Evolutionary conservation across 208 protist species (phyloP), one percentile per base, ranked within the genome.

Genomic region (Leishmania amazonensis): DNA sequence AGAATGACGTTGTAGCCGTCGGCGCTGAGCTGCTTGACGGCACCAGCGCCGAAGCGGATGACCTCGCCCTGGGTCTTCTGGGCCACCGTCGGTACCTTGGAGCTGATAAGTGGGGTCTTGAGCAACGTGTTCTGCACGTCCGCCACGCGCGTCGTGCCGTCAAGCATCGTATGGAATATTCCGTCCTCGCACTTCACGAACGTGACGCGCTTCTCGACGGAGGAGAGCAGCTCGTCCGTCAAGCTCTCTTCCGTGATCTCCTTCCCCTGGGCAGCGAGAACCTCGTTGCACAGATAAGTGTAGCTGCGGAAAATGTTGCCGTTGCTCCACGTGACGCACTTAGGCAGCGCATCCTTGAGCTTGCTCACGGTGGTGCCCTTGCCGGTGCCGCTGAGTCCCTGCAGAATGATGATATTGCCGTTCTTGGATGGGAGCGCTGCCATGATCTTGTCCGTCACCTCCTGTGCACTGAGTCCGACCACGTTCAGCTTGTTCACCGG

Each of bases 231-330:
- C 68, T 93, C 88, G 24, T 89, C 85, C 0, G 92, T 94, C 57
- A 97, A 87, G 45, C 75, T 88, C 45, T 90, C 92, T 1, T 70
- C 80, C 31, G 73, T 83, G 35, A 98, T 76, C 28, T 85, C 79
- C 67, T 89, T 91, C 5, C 91, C 89, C n/a, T 91, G 51, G 40
- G 75, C 76, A 31, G 64, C n/a, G 38, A 96, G 84, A n/a, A 86
- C 73, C 80, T 96, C 90, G 70, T 90, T 77, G 71, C 87, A 90
- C 47, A 97, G 88, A 79, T 96, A 89, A 6, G 96, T 98, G 87
- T 98, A 97, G 85, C 93, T 91, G 70, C 96, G 91, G 84, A 98
- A 98, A 21, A 98, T 90, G 79, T 98, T 98, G 54, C 96, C 96
- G 80, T 98, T 98, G 82, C 95, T 98, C 96, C 96, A 98, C 67